Conservation (phyloP, 2,329 filamentous ascomycete genomes). For the Didymella keratinophila region DNA sequence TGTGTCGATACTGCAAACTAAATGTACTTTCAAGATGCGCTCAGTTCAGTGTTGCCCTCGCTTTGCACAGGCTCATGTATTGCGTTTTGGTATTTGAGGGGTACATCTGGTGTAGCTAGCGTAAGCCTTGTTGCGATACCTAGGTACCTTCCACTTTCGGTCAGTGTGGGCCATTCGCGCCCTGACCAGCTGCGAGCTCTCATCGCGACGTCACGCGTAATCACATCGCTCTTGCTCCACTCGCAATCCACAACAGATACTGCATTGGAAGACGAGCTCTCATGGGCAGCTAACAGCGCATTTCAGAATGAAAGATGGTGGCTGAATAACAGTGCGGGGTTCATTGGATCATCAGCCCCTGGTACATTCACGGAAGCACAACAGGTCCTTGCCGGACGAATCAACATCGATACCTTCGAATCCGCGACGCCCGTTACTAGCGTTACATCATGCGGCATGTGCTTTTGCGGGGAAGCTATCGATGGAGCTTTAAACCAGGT, state of each 20-base stretch:
- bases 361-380: conserved; percentile 15
- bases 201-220: conserved; percentile 15
- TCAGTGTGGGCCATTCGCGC: neutral
- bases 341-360: conserved; percentile 14
- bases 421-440: conserved; percentile 17
- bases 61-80: neutral
- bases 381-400: conserved; percentile 16
- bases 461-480: conserved; percentile 23
- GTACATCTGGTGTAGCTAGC: conserved; percentile 8
- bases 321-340: conserved; percentile 23
- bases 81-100: conserved; percentile 15
- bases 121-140: conserved; percentile 7
- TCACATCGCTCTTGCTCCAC: conserved; percentile 5
- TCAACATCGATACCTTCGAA: conserved; percentile 1
- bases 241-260: neutral
- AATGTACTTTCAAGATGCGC: neutral
- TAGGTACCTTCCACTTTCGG: neutral
- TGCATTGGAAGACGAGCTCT: neutral
- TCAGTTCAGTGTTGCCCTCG: neutral
- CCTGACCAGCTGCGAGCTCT: conserved; percentile 10
- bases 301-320: neutral
- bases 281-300: neutral
- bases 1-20: neutral
- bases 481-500: conserved; percentile 15
- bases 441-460: conserved; percentile 24